Percentiles rank a stretch among this genome's conserved stretches.
These are phyloP conservation scores for Botryosphaeria dothidea DNA, from an alignment of 2,329 filamentous ascomycete genomes.

Conservation along the genomic window DNA sequence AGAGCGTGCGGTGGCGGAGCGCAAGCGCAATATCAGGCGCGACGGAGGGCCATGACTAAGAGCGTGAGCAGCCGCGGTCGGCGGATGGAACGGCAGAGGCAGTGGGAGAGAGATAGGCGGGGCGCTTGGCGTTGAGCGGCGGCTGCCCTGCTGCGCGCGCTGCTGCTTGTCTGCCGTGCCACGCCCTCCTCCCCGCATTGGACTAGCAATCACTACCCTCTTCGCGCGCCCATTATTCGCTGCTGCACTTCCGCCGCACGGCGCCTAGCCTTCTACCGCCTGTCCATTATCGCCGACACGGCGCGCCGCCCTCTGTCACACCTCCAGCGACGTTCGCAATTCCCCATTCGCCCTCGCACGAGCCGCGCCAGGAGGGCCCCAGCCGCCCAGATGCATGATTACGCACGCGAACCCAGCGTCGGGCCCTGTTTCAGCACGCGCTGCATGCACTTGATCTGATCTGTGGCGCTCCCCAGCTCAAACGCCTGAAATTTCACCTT, in stretches of 20 bases:
- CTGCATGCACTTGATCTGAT: slow-evolving; percentile 11
- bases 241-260: not conserved
- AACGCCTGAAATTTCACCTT: slow-evolving; percentile 6
- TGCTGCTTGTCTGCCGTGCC: too few species aligned
- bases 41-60: not conserved
- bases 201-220: not conserved
- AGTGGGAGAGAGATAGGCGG: not conserved
- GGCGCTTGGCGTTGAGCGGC: not conserved
- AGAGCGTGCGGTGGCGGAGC: slow-evolving; percentile 3
- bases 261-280: not conserved
- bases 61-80: not conserved
- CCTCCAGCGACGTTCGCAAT: not conserved
- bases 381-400: slow-evolving; percentile 1
- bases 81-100: not conserved
- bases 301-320: not conserved
- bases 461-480: not conserved
- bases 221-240: not conserved
- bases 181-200: not conserved
- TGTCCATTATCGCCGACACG: not conserved
- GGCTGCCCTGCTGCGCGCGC: not conserved
- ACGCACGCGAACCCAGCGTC: slow-evolving; percentile 8
- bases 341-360: not conserved
- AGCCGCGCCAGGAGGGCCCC: not conserved
- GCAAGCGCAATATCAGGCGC: not conserved
- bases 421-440: slow-evolving; percentile 15